Percentiles rank a stretch among this genome's conserved stretches.
phyloP scores from a whole-genome alignment of 1,284 basidiomycete genomes.

The Pterulicium gracile region DNA sequence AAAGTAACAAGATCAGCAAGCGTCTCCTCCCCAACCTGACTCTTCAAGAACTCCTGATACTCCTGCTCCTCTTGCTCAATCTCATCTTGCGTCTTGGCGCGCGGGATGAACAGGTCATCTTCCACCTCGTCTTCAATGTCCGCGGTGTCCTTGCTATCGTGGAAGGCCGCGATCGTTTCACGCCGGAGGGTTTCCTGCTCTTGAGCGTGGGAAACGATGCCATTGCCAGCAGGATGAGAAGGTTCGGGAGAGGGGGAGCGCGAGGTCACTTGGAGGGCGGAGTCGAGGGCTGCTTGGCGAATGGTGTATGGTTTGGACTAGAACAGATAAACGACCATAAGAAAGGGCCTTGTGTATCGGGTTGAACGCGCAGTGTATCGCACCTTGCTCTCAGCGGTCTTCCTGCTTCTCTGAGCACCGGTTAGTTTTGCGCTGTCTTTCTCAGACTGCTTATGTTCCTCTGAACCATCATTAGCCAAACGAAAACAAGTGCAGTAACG shows the following conservation, averaged over 20 bases:
- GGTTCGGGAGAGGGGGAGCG: constrained; percentile 43
- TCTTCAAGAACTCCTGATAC: constrained; percentile 71
- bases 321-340: too few relatives aligned
- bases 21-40: constrained; percentile 76
- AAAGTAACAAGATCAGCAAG: constrained; percentile 39
- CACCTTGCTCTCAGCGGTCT: constrained; percentile 42
- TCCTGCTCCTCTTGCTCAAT: constrained; percentile 66
- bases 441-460: constrained; percentile 50
- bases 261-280: constrained; percentile 37
- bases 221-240: background rate
- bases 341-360: too few relatives aligned
- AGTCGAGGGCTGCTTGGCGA: constrained; percentile 46
- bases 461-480: constrained; percentile 22
- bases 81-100: constrained; percentile 73
- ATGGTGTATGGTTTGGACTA: constrained; percentile 55
- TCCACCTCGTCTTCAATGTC: constrained; percentile 39
- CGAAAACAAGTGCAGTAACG: background rate
- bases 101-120: constrained; percentile 58
- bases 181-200: constrained; percentile 69
- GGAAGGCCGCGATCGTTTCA: constrained; percentile 82
- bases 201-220: constrained; percentile 61
- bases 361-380: constrained; percentile 9
- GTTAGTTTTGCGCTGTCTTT: constrained; percentile 15
- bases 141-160: constrained; percentile 27
- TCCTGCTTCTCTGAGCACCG: constrained; percentile 11